Base-by-base conservation (phyloP, 2,329 filamentous ascomycete genomes). In the Colletotrichum camelliae region DNA sequence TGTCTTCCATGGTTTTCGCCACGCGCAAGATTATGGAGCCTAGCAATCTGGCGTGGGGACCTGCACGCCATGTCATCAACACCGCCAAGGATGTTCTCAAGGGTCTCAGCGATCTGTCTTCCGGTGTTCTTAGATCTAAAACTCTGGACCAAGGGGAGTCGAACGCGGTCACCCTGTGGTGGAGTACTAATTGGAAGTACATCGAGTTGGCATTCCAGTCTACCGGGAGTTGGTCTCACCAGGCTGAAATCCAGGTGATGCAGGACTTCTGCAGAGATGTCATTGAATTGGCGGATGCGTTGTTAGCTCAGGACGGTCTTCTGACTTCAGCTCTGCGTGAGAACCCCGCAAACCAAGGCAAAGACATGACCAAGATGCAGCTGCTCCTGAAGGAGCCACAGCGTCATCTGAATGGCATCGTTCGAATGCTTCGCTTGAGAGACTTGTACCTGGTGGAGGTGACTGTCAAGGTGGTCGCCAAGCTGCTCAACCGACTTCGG, bases 241-340 rank as follows among this genome's bases (percentile, higher is more conserved):
- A 90, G 5, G 92, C 95, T 74, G 93, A 96, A 67, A 97, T 95
- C 82, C 85, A 88, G 24, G 88, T 91, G 70, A 96, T 99, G 95
- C 93, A 96, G 80, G 93, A 98, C 73, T 98, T 98, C 81, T 98
- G 96, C 82, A 93, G 97, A 78, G 95, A 98, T 81, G 94, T 95
- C 16, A 99, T 99, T 91, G 95, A 98, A 80, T 94, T 98, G 81
- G 96, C 96, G 1, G 95, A 98, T 81, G 90, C 91, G 43, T 89
- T 98, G 2, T 94, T 98, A 81, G 93, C 95, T 55, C 93, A 98
- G 79, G 97, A 97, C 82, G 93, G 93, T 67, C 90, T 98, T 74
- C 93, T 99, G 77, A 92, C 95, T 3, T 94, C 93, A 61, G 94
- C 94, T 15, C 84, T 96, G 66, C 70, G 55, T 78, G 74, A 77